Evolutionary conservation across 2,329 filamentous ascomycete species (phyloP), one percentile per base, ranked within the genome.

Genomic region (Colletotrichum somersetense): DNA sequence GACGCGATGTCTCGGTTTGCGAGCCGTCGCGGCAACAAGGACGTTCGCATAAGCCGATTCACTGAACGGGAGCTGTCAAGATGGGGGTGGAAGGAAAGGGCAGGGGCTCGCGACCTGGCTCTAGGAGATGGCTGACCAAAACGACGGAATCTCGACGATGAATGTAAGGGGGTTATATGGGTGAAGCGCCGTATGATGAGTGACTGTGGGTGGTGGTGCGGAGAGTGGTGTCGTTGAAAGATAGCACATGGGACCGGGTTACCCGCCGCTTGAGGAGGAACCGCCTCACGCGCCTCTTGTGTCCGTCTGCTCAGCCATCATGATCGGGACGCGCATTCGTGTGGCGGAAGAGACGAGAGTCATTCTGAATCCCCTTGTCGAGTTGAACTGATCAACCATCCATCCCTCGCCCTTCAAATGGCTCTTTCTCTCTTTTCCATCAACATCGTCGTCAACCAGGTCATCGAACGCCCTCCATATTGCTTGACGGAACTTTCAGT

Each of bases 1-100:
- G 69, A 72, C 53, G 53, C 23, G 18, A 33, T 72, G 69, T 72
- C 69, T 72, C 33, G 44, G 46, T 55, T 35, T 46, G 35, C 26
- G 44, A 69, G 44, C 55, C 66, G 53, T 55, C 53, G 52, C 62
- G 65, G 58, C 58, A 64, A 58, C 44, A 38, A 59, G 58, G 38
- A 65, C 42, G 40, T 63, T 68, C 42, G 40, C 56, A 40, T 57
- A 61, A 62, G 62, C 38, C 50, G 44, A 56, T n/a, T 50, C 12
- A 23, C 10, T n/a, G 42, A 67, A 16, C 52, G 11, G 42, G 50
- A 33, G 18, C 58, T 59, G 52, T 48, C 66, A 52, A 59, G n/a
- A 11, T 7, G n/a, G 12, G 20, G 14, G 56, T 38, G 56, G 56
- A 26, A 58, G n/a, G 56, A 7, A 26, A 26, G 56, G 56, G n/a